phyloP scores from a whole-genome alignment of 352 stramenopile species.

The Peronospora destructor region DNA sequence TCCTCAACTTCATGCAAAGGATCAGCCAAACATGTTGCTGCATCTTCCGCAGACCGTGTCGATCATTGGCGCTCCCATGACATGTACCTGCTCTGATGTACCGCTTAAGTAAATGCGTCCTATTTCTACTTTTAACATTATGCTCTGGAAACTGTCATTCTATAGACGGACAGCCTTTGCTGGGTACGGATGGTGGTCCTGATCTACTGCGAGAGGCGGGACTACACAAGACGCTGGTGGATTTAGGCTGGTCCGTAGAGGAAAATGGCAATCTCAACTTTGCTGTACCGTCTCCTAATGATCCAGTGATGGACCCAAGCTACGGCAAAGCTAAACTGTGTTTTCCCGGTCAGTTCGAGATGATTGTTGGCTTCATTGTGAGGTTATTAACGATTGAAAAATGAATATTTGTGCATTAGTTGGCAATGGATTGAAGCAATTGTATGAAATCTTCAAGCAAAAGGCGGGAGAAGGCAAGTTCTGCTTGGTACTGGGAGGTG shows the following conservation, averaged over 20 bases:
- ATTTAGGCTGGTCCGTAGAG: constrained; percentile 80
- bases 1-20: constrained; percentile 49
- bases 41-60: constrained; percentile 59
- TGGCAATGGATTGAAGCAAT: constrained; percentile 75
- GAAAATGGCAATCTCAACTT: constrained; percentile 81
- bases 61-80: constrained; percentile 85
- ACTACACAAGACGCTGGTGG: constrained; percentile 71
- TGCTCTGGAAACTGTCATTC: too few species aligned
- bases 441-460: constrained; percentile 79
- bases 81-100: constrained; percentile 35
- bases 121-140: too few species aligned
- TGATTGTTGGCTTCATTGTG: background rate
- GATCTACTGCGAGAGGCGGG: constrained; percentile 70
- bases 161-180: constrained; percentile 70
- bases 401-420: constrained; percentile 36
- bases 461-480: constrained; percentile 89
- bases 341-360: constrained; percentile 42
- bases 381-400: background rate
- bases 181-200: constrained; percentile 70
- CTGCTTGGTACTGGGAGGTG: constrained; percentile 91
- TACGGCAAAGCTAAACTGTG: constrained; percentile 74
- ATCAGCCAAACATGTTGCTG: constrained; percentile 49
- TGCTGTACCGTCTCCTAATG: constrained; percentile 34
- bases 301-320: constrained; percentile 58
- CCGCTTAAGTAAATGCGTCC: too few species aligned